Percentiles rank a stretch among this genome's conserved stretches.
Evolutionary conservation across 139 green algal genomes (phyloP).

Genomic region (Diplosphaera chodatii): DNA sequence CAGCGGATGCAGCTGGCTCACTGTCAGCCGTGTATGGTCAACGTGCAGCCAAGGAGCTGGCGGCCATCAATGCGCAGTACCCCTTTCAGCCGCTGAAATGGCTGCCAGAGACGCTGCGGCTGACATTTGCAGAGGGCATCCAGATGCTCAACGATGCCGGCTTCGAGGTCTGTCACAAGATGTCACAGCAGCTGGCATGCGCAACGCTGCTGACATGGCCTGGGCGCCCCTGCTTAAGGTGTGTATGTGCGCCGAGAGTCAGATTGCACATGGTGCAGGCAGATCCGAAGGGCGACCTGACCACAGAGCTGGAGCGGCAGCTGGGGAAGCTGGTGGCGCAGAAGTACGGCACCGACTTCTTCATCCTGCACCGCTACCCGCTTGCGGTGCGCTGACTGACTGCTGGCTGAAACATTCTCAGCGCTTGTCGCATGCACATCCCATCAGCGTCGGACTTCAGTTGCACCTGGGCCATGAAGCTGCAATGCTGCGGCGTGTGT

Average conservation of each 20-base stretch:
- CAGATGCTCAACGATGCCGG: slow-evolving; percentile 81
- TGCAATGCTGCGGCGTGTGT: too few species aligned
- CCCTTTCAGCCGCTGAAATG: slow-evolving; percentile 84
- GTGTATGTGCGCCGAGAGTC: too few species aligned
- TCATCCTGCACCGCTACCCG: slow-evolving; percentile 85
- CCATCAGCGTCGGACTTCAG: too few species aligned
- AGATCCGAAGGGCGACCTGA: slow-evolving; percentile 87
- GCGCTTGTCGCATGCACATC: too few species aligned
- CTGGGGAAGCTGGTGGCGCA: slow-evolving; percentile 89
- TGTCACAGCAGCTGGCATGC: too few species aligned
- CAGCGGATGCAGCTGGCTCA: too few species aligned
- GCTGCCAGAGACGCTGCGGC: slow-evolving; percentile 61
- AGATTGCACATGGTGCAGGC: slow-evolving; percentile 32
- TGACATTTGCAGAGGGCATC: slow-evolving; percentile 91
- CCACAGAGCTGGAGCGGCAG: slow-evolving; percentile 83
- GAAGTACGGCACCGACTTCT: slow-evolving; percentile 97
- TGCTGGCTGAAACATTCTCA: too few species aligned
- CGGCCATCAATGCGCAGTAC: slow-evolving; percentile 79
- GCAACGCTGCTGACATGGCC: too few species aligned
- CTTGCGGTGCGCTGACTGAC: slow-evolving; percentile 54
- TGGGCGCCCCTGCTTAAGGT: too few species aligned
- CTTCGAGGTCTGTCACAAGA: slow-evolving; percentile 21
- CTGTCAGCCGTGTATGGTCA: too few species aligned
- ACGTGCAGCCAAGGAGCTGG: slow-evolving; percentile 56
- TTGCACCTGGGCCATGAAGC: not conserved